Evolutionary conservation across 805 yeast species (phyloP).

Genomic region (Candida sakaeoensis): DNA sequence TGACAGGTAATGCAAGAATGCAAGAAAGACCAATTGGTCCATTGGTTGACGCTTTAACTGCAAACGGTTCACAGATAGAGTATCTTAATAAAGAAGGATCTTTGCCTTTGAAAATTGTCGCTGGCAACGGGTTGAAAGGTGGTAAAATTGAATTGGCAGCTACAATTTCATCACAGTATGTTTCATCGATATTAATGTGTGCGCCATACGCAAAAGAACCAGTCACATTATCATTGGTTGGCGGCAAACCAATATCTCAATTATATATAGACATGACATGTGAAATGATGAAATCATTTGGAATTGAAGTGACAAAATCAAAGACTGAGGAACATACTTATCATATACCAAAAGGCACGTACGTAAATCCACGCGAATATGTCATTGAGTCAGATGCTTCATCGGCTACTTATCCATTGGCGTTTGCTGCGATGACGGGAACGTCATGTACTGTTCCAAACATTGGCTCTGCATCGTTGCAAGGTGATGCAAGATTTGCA

Average conservation of each 20-base stretch:
- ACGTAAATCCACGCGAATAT: slow-evolving; percentile 77
- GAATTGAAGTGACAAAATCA: slow-evolving; percentile 70
- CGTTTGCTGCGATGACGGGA: slow-evolving; percentile 95
- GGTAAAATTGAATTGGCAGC: slow-evolving; percentile 94
- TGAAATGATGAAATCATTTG: slow-evolving; percentile 89
- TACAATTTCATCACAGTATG: slow-evolving; percentile 95
- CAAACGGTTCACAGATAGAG: slow-evolving; percentile 72
- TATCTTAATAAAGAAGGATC: slow-evolving; percentile 78
- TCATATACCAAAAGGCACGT: slow-evolving; percentile 81
- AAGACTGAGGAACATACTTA: slow-evolving; percentile 76
- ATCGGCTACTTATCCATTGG: slow-evolving; percentile 95
- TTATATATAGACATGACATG: slow-evolving; percentile 96
- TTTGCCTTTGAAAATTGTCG: slow-evolving; percentile 69
- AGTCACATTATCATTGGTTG: slow-evolving; percentile 82
- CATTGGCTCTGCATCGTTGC: slow-evolving; percentile 86
- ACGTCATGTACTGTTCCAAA: slow-evolving; percentile 90
- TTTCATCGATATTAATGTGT: slow-evolving; percentile 92
- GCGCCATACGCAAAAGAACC: slow-evolving; percentile 93
- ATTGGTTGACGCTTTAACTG: slow-evolving; percentile 80
- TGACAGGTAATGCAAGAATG: slow-evolving; percentile 96
- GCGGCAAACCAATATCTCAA: slow-evolving; percentile 96
- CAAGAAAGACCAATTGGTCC: slow-evolving; percentile 97
- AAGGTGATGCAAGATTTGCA: slow-evolving; percentile 97
- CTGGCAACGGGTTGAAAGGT: slow-evolving; percentile 75
- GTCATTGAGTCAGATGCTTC: slow-evolving; percentile 96